Evolutionary conservation across 2,329 filamentous ascomycete species (phyloP), one percentile per base, ranked within the genome.

Genomic region (Penicillium sp.): DNA sequence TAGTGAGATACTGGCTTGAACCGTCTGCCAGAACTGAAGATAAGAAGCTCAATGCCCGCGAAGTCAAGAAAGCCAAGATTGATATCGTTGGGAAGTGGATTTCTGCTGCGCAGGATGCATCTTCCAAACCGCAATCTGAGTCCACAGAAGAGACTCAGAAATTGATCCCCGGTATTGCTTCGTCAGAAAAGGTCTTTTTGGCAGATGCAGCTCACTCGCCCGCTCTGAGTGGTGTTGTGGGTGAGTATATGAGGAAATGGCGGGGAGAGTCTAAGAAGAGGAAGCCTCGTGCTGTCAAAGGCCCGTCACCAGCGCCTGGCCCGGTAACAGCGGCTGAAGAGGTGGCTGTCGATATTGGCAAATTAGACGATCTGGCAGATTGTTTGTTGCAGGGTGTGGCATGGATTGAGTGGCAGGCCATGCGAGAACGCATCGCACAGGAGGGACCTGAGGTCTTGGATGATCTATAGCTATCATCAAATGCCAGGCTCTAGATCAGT

Each of bases 331-430:
- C 13, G 29, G 22, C 50, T 8, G 36, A 63, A 57, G n/a, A 11
- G 9, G 31, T 8, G 24, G 43, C 34, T 34, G 16, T 53, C 42
- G 57, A 60, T 34, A 61, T 72, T 32, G 69, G 65, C n/a, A 94
- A 94, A 72, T 71, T 93, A 49, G 90, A 95, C 71, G 90, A 95
- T 75, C 73, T 95, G 46, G 88, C 90, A 0, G 90, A 95, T 75
- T 89, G 87, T 67, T 74, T 94, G 24, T 69, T 94, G 50, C 90
- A 95, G 70, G 90, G 86, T 2, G 79, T 90, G 54, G 86, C 89
- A 3, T 93, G 88, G 85, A 72, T 90, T 36, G 80, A 85, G 56
- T 95, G 90, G 90, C 84, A 91, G 66, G 65, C 56, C 8, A 72
- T 69, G 66, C 62, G 67, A 40, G 62, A 67, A 38, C 54, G 61